phyloP scores from a whole-genome alignment of 495 filamentous ascomycete genomes.

The Astrothelium subdiscretum region DNA sequence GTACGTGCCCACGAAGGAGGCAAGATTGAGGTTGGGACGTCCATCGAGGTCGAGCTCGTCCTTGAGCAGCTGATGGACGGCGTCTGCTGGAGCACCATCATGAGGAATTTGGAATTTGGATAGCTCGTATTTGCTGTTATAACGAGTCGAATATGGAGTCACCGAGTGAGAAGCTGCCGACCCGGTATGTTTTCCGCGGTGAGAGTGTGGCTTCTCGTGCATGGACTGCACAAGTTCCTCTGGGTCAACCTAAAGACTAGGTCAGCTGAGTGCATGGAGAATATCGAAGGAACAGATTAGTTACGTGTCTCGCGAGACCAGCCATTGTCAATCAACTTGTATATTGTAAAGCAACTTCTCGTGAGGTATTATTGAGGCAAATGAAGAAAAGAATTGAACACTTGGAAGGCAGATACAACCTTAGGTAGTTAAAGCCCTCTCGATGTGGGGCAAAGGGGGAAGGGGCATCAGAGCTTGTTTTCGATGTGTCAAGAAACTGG shows the following conservation, averaged over 20 bases:
- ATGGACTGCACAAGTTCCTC: slow-evolving; percentile 48
- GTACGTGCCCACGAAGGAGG: slow-evolving; percentile 59
- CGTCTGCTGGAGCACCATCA: slow-evolving; percentile 50
- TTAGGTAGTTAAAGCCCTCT: not conserved
- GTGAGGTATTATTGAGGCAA: not conserved
- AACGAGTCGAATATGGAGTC: slow-evolving; percentile 53
- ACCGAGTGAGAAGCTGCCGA: slow-evolving; percentile 36
- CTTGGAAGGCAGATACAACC: too few relatives aligned
- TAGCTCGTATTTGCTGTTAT: slow-evolving; percentile 49
- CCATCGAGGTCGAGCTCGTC: slow-evolving; percentile 64
- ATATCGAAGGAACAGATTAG: not conserved
- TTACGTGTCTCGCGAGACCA: slow-evolving; percentile 9
- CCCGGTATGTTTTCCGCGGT: slow-evolving; percentile 30
- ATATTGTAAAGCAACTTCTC: not conserved
- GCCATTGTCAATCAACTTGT: not conserved
- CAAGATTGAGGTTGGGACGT: slow-evolving; percentile 59
- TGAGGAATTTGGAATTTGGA: slow-evolving; percentile 56
- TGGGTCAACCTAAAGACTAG: slow-evolving; percentile 42
- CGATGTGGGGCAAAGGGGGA: not conserved
- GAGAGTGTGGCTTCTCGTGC: slow-evolving; percentile 32
- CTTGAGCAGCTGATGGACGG: slow-evolving; percentile 55
- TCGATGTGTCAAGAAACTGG: not conserved
- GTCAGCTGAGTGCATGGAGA: not conserved
- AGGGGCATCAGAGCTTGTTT: not conserved
- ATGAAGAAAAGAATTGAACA: not conserved